Conservation (phyloP, 768 basidiomycete genomes). For the Suillus hirtellus region DNA sequence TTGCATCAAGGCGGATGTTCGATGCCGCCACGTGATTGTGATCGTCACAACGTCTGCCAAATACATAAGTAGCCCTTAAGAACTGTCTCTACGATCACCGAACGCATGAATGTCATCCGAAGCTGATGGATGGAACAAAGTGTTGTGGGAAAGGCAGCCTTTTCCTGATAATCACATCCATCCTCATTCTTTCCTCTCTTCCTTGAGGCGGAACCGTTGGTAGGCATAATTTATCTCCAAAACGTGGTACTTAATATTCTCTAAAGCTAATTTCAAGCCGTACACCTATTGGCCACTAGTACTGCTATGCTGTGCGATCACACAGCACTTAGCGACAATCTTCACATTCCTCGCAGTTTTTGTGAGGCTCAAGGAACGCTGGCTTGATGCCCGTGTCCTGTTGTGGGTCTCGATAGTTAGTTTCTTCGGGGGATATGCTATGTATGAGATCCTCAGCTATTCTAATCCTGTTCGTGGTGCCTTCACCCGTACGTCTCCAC, state of each 20-base stretch:
- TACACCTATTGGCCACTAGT: slow-evolving; percentile 79
- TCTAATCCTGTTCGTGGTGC: slow-evolving; percentile 29
- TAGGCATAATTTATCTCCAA: slow-evolving; percentile 16
- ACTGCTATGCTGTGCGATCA: slow-evolving; percentile 68
- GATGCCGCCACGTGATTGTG: slow-evolving; percentile 17
- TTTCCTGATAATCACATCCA: slow-evolving; percentile 89
- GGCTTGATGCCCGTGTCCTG: slow-evolving; percentile 68
- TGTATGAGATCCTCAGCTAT: slow-evolving; percentile 59
- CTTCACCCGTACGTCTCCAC: slow-evolving; percentile 27
- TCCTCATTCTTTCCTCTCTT: slow-evolving; percentile 67
- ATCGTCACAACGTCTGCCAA: slow-evolving; percentile 8
- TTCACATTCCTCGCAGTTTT: slow-evolving; percentile 84
- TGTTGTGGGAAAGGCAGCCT: slow-evolving; percentile 75
- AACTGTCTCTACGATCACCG: not conserved
- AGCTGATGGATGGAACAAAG: slow-evolving; percentile 57
- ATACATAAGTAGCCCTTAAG: slow-evolving; percentile 5
- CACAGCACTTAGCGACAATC: slow-evolving; percentile 80
- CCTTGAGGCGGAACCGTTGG: slow-evolving; percentile 78
- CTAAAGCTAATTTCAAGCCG: slow-evolving; percentile 74
- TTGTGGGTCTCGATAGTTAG: slow-evolving; percentile 62
- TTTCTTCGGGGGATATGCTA: slow-evolving; percentile 60
- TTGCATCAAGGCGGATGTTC: slow-evolving; percentile 1
- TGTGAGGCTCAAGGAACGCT: slow-evolving; percentile 61
- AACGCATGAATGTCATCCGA: slow-evolving; percentile 28
- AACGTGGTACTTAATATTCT: slow-evolving; percentile 13